Conservation (phyloP, 306 rosid genomes). For the Lathyrus oleraceus region DNA sequence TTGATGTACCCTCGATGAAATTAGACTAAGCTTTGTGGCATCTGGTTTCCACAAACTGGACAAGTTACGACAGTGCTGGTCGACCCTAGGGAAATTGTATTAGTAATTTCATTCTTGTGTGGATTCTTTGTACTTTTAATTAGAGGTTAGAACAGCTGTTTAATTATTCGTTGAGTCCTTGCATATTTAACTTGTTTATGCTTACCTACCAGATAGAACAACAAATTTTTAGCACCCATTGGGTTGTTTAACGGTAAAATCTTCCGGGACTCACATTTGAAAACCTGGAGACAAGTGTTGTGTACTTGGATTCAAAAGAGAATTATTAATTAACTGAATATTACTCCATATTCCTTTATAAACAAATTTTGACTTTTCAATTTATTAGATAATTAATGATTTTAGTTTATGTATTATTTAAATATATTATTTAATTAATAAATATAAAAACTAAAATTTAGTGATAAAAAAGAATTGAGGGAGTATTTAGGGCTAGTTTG, state of each 20-base stretch:
- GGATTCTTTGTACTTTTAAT: constrained; percentile 30
- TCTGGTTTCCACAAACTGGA: constrained; percentile 17
- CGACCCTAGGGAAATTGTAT: constrained; percentile 21
- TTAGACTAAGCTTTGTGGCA: constrained; percentile 6
- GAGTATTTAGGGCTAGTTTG: too few species aligned
- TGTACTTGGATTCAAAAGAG: too few species aligned
- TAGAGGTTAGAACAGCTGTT: constrained; percentile 4
- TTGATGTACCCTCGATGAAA: constrained; percentile 34
- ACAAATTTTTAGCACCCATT: background rate
- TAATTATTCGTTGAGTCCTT: background rate
- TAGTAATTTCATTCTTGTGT: constrained; percentile 9
- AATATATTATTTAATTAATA: too few species aligned
- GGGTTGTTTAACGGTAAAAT: background rate
- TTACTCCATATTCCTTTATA: too few species aligned
- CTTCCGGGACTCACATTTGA: background rate
- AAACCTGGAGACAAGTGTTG: too few species aligned
- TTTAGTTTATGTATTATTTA: too few species aligned
- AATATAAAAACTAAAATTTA: too few species aligned
- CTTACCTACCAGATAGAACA: background rate
- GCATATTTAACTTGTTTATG: background rate
- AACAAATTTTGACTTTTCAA: too few species aligned
- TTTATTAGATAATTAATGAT: too few species aligned
- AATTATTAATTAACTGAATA: too few species aligned
- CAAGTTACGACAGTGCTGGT: constrained; percentile 2
- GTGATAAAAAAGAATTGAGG: too few species aligned